Percentiles rank a stretch among this genome's conserved stretches.
Conservation (phyloP, 352 stramenopile species). For the Phytophthora boehmeriae region DNA sequence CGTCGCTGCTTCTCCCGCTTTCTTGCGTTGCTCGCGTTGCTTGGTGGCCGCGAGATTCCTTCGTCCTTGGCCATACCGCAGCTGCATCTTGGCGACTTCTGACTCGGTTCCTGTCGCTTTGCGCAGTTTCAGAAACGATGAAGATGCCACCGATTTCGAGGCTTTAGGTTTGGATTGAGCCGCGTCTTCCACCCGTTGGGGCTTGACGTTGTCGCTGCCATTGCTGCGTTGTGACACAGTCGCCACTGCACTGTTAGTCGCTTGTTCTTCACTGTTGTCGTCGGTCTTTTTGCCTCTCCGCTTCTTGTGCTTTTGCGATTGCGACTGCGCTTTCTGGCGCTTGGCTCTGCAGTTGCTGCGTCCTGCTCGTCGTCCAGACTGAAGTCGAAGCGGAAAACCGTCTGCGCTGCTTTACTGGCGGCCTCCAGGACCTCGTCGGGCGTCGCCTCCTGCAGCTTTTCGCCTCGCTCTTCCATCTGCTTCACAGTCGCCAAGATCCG, state of each 20-base stretch:
- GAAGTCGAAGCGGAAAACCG: conserved; percentile 65
- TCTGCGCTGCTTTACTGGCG: conserved; percentile 26
- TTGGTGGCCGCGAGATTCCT: conserved; percentile 59
- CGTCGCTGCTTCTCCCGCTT: conserved; percentile 3
- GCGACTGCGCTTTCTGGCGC: conserved; percentile 31
- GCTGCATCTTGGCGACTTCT: conserved; percentile 74
- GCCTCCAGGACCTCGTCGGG: conserved; percentile 38
- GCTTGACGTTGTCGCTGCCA: conserved; percentile 13
- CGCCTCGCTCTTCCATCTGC: conserved; percentile 30
- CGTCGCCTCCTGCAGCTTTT: conserved; percentile 41
- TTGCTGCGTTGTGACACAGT: conserved; percentile 19
- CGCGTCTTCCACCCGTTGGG: not conserved
- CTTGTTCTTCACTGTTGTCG: conserved; percentile 11
- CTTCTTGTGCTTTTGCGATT: conserved; percentile 45
- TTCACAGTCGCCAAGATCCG: conserved; percentile 38
- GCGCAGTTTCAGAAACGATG: conserved; percentile 63
- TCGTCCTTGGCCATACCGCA: conserved; percentile 64
- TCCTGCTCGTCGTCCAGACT: conserved; percentile 14
- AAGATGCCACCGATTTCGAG: conserved; percentile 21
- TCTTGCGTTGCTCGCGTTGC: conserved; percentile 50
- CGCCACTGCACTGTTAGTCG: conserved; percentile 15
- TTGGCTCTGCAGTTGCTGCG: not conserved
- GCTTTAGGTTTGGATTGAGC: conserved; percentile 8
- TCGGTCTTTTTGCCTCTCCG: conserved; percentile 17
- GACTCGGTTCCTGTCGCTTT: conserved; percentile 70